phyloP scores from a whole-genome alignment of 331 rosid genomes.

The Dryas integrifolia region DNA sequence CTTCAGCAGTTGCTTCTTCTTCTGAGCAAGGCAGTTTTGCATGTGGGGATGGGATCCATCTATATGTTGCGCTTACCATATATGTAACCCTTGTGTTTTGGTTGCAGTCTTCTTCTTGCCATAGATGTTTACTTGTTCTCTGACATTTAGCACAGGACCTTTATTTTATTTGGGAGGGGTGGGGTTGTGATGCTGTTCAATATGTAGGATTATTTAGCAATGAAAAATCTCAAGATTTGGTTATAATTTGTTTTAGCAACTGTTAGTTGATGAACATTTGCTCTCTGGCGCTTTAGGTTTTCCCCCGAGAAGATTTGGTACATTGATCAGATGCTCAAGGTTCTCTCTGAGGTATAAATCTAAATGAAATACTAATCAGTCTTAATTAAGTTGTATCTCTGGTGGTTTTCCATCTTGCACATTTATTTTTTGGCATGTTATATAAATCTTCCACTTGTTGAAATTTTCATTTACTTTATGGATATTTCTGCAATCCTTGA shows the following conservation, averaged over 20 bases:
- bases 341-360: constrained; percentile 92
- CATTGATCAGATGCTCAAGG: constrained; percentile 97
- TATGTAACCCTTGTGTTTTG: not conserved
- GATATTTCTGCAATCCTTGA: not conserved
- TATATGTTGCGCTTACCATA: not conserved
- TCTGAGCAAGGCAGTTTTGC: not conserved
- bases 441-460: constrained; percentile 7
- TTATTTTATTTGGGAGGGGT: not conserved
- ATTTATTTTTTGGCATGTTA: not conserved
- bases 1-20: not conserved
- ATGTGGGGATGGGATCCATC: not conserved
- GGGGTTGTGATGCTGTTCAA: not conserved
- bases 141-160: not conserved
- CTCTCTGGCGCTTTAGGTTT: constrained; percentile 61
- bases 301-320: constrained; percentile 98
- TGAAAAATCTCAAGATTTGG: constrained; percentile 6
- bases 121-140: not conserved
- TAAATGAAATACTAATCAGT: constrained; percentile 20
- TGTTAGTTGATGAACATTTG: constrained; percentile 32
- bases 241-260: constrained; percentile 11
- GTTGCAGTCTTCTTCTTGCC: constrained; percentile 15
- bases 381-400: not conserved
- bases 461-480: not conserved
- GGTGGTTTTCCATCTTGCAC: not conserved
- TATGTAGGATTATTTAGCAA: constrained; percentile 18